Evolutionary conservation across 352 stramenopile genomes (phyloP).

Genomic region (Phytopythium aichiense): DNA sequence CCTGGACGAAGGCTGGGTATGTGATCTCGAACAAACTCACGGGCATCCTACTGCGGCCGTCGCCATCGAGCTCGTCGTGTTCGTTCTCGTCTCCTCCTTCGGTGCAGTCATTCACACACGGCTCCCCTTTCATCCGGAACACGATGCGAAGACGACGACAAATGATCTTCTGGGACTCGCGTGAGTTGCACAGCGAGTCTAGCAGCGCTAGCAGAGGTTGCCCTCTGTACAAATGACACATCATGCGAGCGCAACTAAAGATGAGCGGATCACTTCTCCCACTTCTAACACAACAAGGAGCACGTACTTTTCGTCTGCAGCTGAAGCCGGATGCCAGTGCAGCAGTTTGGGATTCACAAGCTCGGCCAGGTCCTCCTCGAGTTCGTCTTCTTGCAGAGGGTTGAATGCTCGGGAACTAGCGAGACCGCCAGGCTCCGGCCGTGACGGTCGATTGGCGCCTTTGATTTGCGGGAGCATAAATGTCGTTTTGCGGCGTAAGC

Average conservation of each 20-base stretch:
- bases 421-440: constrained; percentile 6
- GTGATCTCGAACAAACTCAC: background rate
- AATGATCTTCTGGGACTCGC: constrained; percentile 51
- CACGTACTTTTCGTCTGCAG: constrained; percentile 26
- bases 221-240: constrained; percentile 14
- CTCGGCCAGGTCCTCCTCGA: constrained; percentile 24
- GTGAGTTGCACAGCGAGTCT: constrained; percentile 40
- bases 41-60: background rate
- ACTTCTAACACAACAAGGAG: background rate
- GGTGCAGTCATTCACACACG: background rate
- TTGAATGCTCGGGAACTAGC: constrained; percentile 6
- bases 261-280: background rate
- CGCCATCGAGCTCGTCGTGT: background rate
- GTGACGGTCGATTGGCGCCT: constrained; percentile 9
- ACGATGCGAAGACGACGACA: constrained; percentile 47
- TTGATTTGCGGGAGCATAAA: constrained; percentile 45
- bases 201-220: constrained; percentile 42
- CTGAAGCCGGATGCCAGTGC: constrained; percentile 50
- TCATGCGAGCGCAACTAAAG: too few relatives aligned
- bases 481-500: constrained; percentile 29
- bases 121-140: constrained; percentile 32
- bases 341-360: constrained; percentile 34
- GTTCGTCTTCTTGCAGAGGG: constrained; percentile 12
- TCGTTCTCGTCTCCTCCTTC: background rate
- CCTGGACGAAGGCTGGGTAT: constrained; percentile 34